Evolutionary conservation across 2,329 filamentous ascomycete genomes (phyloP).

Genomic region (Pestalotiopsis sp.): DNA sequence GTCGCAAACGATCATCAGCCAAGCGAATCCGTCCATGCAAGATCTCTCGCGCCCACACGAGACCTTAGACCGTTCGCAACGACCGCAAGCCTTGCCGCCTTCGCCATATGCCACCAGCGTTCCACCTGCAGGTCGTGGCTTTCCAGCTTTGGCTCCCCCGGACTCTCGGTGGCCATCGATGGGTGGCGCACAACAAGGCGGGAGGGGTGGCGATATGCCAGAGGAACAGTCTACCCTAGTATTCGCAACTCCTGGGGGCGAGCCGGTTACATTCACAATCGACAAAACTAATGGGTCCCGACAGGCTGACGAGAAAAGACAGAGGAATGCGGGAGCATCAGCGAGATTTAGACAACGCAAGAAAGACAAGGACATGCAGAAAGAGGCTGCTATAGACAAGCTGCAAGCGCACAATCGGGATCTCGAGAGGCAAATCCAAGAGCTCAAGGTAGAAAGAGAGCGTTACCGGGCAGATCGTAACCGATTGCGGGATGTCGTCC

Average conservation of each 20-base stretch:
- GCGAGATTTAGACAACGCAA: constrained; percentile 79
- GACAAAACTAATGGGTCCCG: constrained; percentile 82
- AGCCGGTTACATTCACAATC: constrained; percentile 64
- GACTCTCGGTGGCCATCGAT: constrained; percentile 26
- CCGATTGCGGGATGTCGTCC: constrained; percentile 68
- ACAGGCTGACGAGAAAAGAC: constrained; percentile 82
- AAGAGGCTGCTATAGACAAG: constrained; percentile 67
- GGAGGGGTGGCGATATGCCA: constrained; percentile 19
- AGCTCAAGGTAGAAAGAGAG: constrained; percentile 65
- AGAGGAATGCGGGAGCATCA: constrained; percentile 83
- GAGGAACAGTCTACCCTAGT: constrained; percentile 30
- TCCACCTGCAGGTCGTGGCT: constrained; percentile 21
- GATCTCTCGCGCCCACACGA: constrained; percentile 22
- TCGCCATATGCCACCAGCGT: constrained; percentile 21
- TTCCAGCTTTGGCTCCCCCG: constrained; percentile 21
- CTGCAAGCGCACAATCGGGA: constrained; percentile 71
- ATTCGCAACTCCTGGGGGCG: constrained; percentile 37
- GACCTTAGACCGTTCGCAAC: constrained; percentile 17
- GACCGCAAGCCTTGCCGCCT: constrained; percentile 19
- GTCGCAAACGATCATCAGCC: constrained; percentile 27
- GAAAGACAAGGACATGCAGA: constrained; percentile 80
- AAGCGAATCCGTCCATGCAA: constrained; percentile 21
- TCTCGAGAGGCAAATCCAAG: constrained; percentile 55
- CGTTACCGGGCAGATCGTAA: constrained; percentile 76
- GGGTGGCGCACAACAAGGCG: constrained; percentile 17